A percentile compares a stretch with the other conserved stretches of the same genome.
phyloP scores from a whole-genome alignment of 1,284 basidiomycete genomes.

The Entoloma clypeatum region DNA sequence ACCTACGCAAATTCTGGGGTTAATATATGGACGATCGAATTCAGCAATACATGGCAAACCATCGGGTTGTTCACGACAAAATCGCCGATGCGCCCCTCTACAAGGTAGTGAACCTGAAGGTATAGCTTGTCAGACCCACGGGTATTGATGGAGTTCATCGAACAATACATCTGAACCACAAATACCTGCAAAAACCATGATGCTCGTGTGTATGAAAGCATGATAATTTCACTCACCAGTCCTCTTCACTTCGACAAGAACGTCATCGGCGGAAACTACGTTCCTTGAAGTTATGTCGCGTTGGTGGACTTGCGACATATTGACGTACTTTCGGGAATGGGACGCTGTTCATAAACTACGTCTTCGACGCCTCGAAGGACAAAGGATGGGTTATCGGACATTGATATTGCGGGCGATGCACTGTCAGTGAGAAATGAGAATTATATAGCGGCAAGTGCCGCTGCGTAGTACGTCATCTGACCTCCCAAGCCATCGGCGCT shows the following conservation, averaged over 20 bases:
- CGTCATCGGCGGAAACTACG: conserved; percentile 70
- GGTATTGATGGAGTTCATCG: conserved; percentile 7
- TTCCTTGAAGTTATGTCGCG: conserved; percentile 7
- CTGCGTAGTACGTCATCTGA: too few species aligned
- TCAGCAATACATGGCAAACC: conserved; percentile 35
- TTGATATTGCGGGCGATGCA: too few species aligned
- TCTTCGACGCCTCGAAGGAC: conserved; percentile 74
- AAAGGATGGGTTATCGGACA: conserved; percentile 78
- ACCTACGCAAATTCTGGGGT: conserved; percentile 33
- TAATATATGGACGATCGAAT: not conserved
- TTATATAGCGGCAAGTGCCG: too few species aligned
- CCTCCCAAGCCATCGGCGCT: too few species aligned
- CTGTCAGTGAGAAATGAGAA: too few species aligned
- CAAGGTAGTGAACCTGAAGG: conserved; percentile 68
- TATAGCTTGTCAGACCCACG: conserved; percentile 11
- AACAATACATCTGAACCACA: conserved; percentile 79
- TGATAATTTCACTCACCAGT: conserved; percentile 54
- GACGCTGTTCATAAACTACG: conserved; percentile 71
- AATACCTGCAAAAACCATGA: conserved; percentile 53
- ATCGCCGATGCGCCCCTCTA: conserved; percentile 74
- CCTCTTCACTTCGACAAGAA: conserved; percentile 89
- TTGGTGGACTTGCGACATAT: conserved; percentile 3
- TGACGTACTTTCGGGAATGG: conserved; percentile 67
- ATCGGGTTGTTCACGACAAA: conserved; percentile 77
- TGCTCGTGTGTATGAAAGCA: not conserved